Evolutionary conservation across 371 early-diverging fungal genomes (phyloP).

Genomic region (Mucor sp.): DNA sequence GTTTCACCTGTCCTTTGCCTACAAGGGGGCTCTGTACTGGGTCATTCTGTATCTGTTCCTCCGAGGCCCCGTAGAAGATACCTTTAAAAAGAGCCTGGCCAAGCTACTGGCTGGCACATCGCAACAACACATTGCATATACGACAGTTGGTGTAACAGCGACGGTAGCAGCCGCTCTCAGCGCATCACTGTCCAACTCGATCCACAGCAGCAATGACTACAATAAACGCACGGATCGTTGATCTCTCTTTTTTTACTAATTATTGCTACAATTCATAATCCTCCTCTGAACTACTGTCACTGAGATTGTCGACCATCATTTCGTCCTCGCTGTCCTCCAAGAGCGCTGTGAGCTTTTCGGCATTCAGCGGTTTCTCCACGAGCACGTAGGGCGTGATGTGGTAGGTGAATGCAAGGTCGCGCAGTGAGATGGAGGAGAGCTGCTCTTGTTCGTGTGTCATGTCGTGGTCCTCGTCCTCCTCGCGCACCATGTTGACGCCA

Average conservation of each 20-base stretch:
- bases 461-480: constrained; percentile 5
- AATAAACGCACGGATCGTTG: constrained; percentile 2
- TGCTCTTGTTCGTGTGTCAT: constrained; percentile 19
- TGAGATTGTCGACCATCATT: constrained; percentile 30
- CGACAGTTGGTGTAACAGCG: constrained; percentile 44
- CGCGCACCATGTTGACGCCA: constrained; percentile 48
- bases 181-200: constrained; percentile 33
- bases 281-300: constrained; percentile 19
- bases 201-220: constrained; percentile 12
- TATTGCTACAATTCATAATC: constrained; percentile 6
- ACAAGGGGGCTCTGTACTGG: constrained; percentile 48
- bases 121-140: constrained; percentile 34
- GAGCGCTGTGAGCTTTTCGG: constrained; percentile 66
- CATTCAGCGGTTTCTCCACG: constrained; percentile 69
- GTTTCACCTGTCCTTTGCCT: constrained; percentile 42
- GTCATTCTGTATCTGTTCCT: constrained; percentile 39
- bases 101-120: constrained; percentile 21
- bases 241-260: neutral
- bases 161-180: constrained; percentile 41
- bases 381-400: constrained; percentile 67
- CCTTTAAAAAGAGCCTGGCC: constrained; percentile 26
- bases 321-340: constrained; percentile 62
- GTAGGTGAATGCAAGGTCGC: constrained; percentile 71
- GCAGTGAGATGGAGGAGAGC: constrained; percentile 25
- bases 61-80: constrained; percentile 44